Evolutionary conservation across 2,329 filamentous ascomycete species (phyloP).

Genomic region (Fusarium falciforme): DNA sequence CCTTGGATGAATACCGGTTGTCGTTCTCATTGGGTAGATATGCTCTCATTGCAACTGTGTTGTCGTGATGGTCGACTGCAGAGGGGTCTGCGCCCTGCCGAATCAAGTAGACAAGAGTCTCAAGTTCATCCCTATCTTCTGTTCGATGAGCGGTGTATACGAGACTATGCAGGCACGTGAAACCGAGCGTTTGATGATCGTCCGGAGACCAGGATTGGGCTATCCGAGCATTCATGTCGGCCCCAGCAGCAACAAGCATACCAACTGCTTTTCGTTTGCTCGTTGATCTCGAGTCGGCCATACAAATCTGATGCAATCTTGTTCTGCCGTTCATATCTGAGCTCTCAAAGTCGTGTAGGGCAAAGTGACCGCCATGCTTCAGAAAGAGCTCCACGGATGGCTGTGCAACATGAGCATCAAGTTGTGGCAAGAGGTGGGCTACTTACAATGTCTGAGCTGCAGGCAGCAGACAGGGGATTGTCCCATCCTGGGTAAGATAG

Average conservation of each 20-base stretch:
- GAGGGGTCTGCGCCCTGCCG: neutral
- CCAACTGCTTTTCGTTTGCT: conserved; percentile 8
- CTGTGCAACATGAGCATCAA: neutral
- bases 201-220: conserved; percentile 16
- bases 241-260: conserved; percentile 1
- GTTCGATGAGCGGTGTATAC: neutral
- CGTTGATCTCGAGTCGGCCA: neutral
- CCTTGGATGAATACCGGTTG: conserved; percentile 9
- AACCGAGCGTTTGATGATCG: conserved; percentile 3
- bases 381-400: conserved; percentile 8
- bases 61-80: conserved; percentile 1
- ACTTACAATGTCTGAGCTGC: conserved; percentile 15
- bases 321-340: conserved; percentile 11
- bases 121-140: neutral
- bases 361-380: neutral
- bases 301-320: conserved; percentile 9
- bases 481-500: conserved; percentile 13
- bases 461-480: conserved; percentile 3
- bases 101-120: neutral
- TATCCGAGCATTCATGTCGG: neutral
- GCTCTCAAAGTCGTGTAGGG: conserved; percentile 9
- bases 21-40: conserved; percentile 6
- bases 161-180: conserved; percentile 9
- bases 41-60: conserved; percentile 4
- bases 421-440: fast-evolving